Percentiles rank a stretch among this genome's conserved stretches.
Evolutionary conservation across 1,284 basidiomycete species (phyloP).

Genomic region (Cystobasidium slooffiae): DNA sequence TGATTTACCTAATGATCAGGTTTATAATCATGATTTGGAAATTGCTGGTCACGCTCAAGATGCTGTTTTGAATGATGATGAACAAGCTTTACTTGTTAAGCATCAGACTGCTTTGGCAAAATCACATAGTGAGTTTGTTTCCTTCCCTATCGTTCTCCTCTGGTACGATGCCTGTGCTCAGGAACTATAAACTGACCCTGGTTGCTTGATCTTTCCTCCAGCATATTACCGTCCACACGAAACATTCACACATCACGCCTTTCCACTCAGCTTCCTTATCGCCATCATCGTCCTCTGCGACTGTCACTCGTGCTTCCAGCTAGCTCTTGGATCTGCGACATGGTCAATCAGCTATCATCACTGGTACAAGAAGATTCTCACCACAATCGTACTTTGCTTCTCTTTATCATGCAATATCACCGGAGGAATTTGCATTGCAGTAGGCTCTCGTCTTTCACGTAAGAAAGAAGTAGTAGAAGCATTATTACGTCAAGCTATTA

Average conservation of each 20-base stretch:
- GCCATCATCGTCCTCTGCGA: slow-evolving; percentile 43
- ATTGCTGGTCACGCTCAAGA: slow-evolving; percentile 42
- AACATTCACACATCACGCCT: slow-evolving; percentile 44
- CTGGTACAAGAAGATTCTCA: slow-evolving; percentile 31
- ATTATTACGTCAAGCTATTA: slow-evolving; percentile 39
- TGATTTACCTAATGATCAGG: slow-evolving; percentile 43
- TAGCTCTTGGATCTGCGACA: slow-evolving; percentile 33
- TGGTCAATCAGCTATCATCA: slow-evolving; percentile 43
- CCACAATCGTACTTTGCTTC: slow-evolving; percentile 44
- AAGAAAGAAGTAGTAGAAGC: slow-evolving; percentile 45
- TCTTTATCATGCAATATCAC: slow-evolving; percentile 45
- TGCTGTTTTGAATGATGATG: slow-evolving; percentile 38
- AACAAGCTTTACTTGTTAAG: slow-evolving; percentile 41
- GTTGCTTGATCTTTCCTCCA: neutral
- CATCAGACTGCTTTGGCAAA: slow-evolving; percentile 44
- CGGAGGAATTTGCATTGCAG: slow-evolving; percentile 41
- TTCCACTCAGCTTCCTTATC: slow-evolving; percentile 40
- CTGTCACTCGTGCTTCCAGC: slow-evolving; percentile 42
- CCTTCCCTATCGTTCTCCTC: neutral
- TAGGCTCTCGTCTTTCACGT: slow-evolving; percentile 29
- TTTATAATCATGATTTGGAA: slow-evolving; percentile 38
- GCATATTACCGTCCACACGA: slow-evolving; percentile 46
- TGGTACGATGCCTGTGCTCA: neutral
- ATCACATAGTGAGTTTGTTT: slow-evolving; percentile 37
- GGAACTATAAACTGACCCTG: slow-evolving; percentile 7